Base-by-base conservation (phyloP, 2,329 filamentous ascomycete species). In the Nemania abortiva region DNA sequence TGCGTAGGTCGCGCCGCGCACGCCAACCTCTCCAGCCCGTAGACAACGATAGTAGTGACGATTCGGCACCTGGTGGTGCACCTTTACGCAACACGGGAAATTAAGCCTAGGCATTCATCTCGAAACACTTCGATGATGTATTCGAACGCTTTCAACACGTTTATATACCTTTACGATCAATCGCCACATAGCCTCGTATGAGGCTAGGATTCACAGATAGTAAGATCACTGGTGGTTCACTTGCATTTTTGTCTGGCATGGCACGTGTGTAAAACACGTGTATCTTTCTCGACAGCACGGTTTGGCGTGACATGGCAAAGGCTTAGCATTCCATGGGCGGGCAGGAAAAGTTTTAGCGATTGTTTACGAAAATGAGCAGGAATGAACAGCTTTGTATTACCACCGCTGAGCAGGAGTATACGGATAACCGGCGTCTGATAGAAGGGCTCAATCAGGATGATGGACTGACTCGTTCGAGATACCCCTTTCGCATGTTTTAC, bases 391-490 rank as follows among this genome's bases (percentile, higher is more conserved):
- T 71, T 69, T 71, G 66, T 54, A 66, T 69, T 69, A 65, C 37
- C 49, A 59, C 9, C 29, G 56, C 34, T 57, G 53, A 71, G 66
- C 55, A 69, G 58, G 63, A 67, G 67, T 60, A 65, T 22, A 61
- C 22, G 64, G 65, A 60, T 66, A 63, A 61, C 39, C 37, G 70
- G 70, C 68, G 70, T 68, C 65, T 59, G 68, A 56, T 66, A 70
- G 62, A 71, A 57, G 70, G 65, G 24, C 54, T 59, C 65, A 27
- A 61, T 68, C 56, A 64, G 57, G 65, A 63, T 61, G 57, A 68
- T 50, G 67, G 59, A 58, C 63, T 61, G 62, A 62, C 56, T 66
- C 63, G 56, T 69, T 73, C 61, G 64, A 74, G 72, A 74, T 74
- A 74, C 72, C 72, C 72, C 69, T 27, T 53, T 58, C 64, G 55